Conservation (phyloP, 1,284 basidiomycete genomes). For the Heterobasidion irregulare region DNA sequence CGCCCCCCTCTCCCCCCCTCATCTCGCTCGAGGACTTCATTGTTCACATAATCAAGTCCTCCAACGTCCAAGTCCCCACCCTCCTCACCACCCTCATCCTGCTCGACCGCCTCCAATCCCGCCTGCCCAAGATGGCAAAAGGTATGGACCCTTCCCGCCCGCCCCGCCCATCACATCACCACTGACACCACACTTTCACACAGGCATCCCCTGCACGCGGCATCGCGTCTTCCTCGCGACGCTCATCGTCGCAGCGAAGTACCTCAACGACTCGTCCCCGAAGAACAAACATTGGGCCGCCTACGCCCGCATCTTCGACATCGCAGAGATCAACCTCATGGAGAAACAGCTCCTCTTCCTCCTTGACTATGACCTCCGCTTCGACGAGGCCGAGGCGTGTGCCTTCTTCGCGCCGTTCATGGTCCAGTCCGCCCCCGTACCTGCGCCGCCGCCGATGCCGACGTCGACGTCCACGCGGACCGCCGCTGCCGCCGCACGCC, state of each 20-base stretch:
- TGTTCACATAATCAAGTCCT: conserved; percentile 72
- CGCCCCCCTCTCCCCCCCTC: conserved; percentile 16
- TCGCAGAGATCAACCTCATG: conserved; percentile 89
- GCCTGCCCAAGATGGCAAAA: conserved; percentile 81
- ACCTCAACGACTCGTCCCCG: conserved; percentile 92
- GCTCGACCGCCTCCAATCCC: conserved; percentile 79
- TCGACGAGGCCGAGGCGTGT: conserved; percentile 73
- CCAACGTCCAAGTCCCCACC: conserved; percentile 89
- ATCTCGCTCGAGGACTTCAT: conserved; percentile 81
- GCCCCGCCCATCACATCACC: conserved; percentile 9
- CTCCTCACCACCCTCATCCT: conserved; percentile 91
- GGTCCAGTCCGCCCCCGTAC: background rate
- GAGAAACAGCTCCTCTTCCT: conserved; percentile 89
- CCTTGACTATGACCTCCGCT: conserved; percentile 84
- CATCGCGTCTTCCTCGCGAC: conserved; percentile 95
- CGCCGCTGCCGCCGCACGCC: conserved; percentile 18
- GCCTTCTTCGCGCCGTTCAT: conserved; percentile 58
- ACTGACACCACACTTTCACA: background rate
- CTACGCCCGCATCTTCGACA: conserved; percentile 72
- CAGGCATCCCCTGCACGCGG: conserved; percentile 85
- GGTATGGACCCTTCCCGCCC: conserved; percentile 35
- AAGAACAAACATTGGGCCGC: conserved; percentile 93
- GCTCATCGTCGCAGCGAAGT: conserved; percentile 94
- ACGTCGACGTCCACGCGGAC: background rate
- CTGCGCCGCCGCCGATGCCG: background rate